These are phyloP conservation scores for Phlyctochytrium planicorne DNA, from an alignment of 192 early-diverging fungal genomes.

Conservation along the genomic window DNA sequence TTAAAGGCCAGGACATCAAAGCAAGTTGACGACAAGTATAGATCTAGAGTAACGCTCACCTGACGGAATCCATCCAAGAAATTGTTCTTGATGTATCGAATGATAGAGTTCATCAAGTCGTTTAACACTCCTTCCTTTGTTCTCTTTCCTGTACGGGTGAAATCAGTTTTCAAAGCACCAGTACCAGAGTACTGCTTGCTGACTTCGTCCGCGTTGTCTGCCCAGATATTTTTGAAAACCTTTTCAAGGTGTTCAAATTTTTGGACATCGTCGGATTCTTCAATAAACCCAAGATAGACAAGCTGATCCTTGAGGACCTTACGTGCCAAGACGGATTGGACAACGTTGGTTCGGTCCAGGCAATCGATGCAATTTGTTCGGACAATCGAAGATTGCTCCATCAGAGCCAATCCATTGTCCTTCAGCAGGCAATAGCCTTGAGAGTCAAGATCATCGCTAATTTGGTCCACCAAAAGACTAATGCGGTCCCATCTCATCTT, in stretches of 20 bases:
- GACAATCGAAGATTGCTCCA: slow-evolving; percentile 74
- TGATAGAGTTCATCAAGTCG: slow-evolving; percentile 78
- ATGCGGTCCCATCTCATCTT: slow-evolving; percentile 95
- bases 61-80: slow-evolving; percentile 92
- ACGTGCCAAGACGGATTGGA: slow-evolving; percentile 88
- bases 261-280: slow-evolving; percentile 12
- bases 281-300: slow-evolving; percentile 58
- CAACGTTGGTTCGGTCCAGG: slow-evolving; percentile 98
- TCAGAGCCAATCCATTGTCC: slow-evolving; percentile 22
- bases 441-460: slow-evolving; percentile 62
- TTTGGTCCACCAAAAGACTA: slow-evolving; percentile 74
- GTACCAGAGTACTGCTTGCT: slow-evolving; percentile 92
- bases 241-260: slow-evolving; percentile 55
- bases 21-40: background rate
- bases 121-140: slow-evolving; percentile 76
- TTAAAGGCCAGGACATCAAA: slow-evolving; percentile 4
- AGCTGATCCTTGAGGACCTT: slow-evolving; percentile 73
- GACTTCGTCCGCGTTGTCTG: slow-evolving; percentile 95
- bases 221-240: slow-evolving; percentile 92
- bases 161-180: slow-evolving; percentile 97
- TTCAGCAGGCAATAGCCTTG: slow-evolving; percentile 51
- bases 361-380: slow-evolving; percentile 99
- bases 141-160: slow-evolving; percentile 91
- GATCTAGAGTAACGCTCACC: slow-evolving; percentile 28
- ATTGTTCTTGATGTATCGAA: slow-evolving; percentile 92